Percentiles rank a stretch among this genome's conserved stretches.
Evolutionary conservation across 805 yeast genomes (phyloP).

Genomic region (Ogataea chonburiensis): DNA sequence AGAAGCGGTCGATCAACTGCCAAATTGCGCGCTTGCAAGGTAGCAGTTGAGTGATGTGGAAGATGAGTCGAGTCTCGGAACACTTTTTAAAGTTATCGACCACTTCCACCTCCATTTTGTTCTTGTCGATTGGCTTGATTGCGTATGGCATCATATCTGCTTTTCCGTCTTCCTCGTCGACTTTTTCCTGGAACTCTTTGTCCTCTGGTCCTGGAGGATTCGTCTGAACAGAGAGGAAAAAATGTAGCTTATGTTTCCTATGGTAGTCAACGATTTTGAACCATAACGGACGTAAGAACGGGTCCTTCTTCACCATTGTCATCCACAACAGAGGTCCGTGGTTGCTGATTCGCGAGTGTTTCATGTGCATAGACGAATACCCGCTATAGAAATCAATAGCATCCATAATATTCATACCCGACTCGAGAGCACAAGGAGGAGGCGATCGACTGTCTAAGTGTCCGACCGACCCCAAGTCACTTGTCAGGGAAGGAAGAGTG

Average conservation of each 20-base stretch:
- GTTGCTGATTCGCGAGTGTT: conserved; percentile 41
- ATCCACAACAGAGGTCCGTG: conserved; percentile 56
- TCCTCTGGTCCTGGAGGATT: conserved; percentile 11
- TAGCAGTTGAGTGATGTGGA: conserved; percentile 36
- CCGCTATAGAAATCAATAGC: conserved; percentile 42
- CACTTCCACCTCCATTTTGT: not conserved
- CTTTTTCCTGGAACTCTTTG: conserved; percentile 30
- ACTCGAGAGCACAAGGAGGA: conserved; percentile 3
- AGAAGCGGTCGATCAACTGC: conserved; percentile 45
- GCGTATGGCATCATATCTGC: conserved; percentile 37
- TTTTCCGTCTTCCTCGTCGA: conserved; percentile 39
- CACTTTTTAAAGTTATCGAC: conserved; percentile 12
- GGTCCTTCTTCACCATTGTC: conserved; percentile 48
- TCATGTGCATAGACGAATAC: conserved; percentile 41
- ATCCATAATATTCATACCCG: conserved; percentile 33
- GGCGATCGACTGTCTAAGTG: not conserved
- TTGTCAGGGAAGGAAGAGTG: conserved; percentile 9
- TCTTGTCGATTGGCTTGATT: conserved; percentile 17
- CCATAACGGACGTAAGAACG: conserved; percentile 38
- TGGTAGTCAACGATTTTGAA: conserved; percentile 23
- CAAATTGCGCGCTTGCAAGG: conserved; percentile 46
- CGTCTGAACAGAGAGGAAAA: conserved; percentile 4
- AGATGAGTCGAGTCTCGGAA: conserved; percentile 25
- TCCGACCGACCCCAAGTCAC: not conserved
- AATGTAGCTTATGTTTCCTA: conserved; percentile 19